Evolutionary conservation across 2,329 filamentous ascomycete genomes (phyloP).

Genomic region (Leptoxyphium fumago): DNA sequence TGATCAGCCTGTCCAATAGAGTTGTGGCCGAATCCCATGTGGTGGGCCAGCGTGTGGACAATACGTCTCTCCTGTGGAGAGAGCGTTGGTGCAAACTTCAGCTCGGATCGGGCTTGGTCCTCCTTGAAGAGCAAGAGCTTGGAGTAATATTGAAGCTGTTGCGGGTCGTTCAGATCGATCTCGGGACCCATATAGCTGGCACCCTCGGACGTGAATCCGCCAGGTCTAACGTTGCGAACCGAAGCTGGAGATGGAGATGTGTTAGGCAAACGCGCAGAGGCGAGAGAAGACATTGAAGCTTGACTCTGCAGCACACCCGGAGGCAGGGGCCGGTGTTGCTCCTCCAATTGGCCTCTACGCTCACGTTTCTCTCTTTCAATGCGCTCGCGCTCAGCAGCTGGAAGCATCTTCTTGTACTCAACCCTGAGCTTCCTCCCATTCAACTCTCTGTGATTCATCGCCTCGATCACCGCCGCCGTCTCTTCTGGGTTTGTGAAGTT

Average conservation of each 20-base stretch:
- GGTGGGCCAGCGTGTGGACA: constrained; percentile 87
- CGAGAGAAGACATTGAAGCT: constrained; percentile 69
- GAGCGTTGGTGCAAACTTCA: constrained; percentile 71
- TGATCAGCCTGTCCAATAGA: constrained; percentile 80
- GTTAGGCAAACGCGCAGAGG: constrained; percentile 41
- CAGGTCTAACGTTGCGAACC: constrained; percentile 33
- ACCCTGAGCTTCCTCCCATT: constrained; percentile 89
- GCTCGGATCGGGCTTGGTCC: constrained; percentile 58
- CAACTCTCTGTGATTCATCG: constrained; percentile 89
- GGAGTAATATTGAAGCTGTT: constrained; percentile 76
- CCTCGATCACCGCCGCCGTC: constrained; percentile 79
- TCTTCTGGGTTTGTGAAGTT: constrained; percentile 96
- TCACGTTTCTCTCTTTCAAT: constrained; percentile 97
- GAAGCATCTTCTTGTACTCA: constrained; percentile 99
- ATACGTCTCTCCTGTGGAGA: constrained; percentile 73
- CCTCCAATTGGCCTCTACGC: constrained; percentile 86
- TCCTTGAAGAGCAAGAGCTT: constrained; percentile 82
- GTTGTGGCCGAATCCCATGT: constrained; percentile 81
- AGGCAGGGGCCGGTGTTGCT: constrained; percentile 72
- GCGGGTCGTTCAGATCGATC: constrained; percentile 81
- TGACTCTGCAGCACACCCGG: constrained; percentile 60
- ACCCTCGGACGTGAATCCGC: constrained; percentile 11
- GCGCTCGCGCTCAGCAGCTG: constrained; percentile 80
- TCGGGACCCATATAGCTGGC: constrained; percentile 35
- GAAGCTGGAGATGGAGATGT: constrained; percentile 56